Evolutionary conservation across 2,329 filamentous ascomycete genomes (phyloP), one percentile per base, ranked within the genome.

Genomic region (Phialocephala subalpina): DNA sequence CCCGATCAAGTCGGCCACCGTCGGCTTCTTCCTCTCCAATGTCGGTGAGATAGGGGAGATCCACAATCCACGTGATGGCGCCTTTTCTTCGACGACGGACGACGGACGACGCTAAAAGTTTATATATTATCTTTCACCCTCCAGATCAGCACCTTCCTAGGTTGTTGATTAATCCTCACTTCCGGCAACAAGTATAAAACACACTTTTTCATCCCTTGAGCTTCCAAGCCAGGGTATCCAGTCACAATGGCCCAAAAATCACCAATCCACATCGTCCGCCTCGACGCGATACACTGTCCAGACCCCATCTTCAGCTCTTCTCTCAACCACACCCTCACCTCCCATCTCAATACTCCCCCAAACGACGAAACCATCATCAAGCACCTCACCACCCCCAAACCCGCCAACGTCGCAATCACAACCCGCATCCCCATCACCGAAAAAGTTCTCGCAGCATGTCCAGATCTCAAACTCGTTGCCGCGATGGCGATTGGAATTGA

Each of bases 401-500:
- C 45, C 1, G 62, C 62, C 36, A 76, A 78, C 63, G 73, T 82
- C 7, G 68, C 78, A 11, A 75, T 82, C 60, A 71, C 74, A 45
- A 79, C 77, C 0, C 67, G 77, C 0, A 65, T 77, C 3, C 77
- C 75, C 9, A 64, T 82, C 29, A 64, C 70, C 3, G 74, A 74
- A 6, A 68, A 70, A 16, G 65, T 73, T 1, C 67, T 80, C 9
- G 60, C 66, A 8, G 71, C 71, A 14, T 75, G 69, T 20, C 77
- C 79, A 6, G 72, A 73, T 0, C 70, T 80, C 61, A 69, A 74
- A 14, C 72, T 79, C 66, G 64, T 81, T 27, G 75, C 74, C 36
- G 73, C 79, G 1, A 71, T 79, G 20, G 80, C 79, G 0, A 77
- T 77, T 16, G 80, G 80, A 11, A 77, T 73, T 18, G 79, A 81